A percentile compares a stretch with the other conserved stretches of the same genome.
phyloP scores from a whole-genome alignment of 306 rosid genomes.

The Cicer bijugum region DNA sequence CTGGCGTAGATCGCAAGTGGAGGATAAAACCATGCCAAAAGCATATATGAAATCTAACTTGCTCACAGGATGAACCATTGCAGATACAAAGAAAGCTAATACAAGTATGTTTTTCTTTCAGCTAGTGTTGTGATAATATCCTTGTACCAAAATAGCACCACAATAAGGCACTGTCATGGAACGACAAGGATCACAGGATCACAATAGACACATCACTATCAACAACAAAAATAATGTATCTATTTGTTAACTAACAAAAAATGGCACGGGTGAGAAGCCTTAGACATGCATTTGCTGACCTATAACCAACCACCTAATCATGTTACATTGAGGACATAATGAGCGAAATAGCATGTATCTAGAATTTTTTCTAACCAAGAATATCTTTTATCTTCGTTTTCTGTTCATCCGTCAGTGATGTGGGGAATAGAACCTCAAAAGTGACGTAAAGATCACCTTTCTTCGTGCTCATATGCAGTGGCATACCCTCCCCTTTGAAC shows the following conservation, averaged over 20 bases:
- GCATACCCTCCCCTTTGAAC: conserved; percentile 98
- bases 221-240: conserved; percentile 2
- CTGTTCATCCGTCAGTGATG: conserved; percentile 78
- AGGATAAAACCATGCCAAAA: too few relatives aligned
- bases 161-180: conserved; percentile 37
- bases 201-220: conserved; percentile 20
- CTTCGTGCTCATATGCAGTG: conserved; percentile 83
- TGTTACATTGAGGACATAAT: conserved; percentile 37
- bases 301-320: conserved; percentile 38
- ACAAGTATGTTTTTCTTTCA: conserved; percentile 14
- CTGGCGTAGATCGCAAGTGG: too few relatives aligned
- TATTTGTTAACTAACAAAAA: conserved; percentile 51
- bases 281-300: conserved; percentile 30
- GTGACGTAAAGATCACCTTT: conserved; percentile 84
- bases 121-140: conserved; percentile 31
- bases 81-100: conserved; percentile 16
- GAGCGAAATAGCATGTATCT: conserved; percentile 34
- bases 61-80: conserved; percentile 16
- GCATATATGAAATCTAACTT: neutral
- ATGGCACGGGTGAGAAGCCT: conserved; percentile 36
- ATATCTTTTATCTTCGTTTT: conserved; percentile 69
- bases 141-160: conserved; percentile 34
- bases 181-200: conserved; percentile 30
- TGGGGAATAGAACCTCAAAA: conserved; percentile 89
- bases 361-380: conserved; percentile 66